Conservation (phyloP, 352 stramenopile species). For the Plasmopara muralis region DNA sequence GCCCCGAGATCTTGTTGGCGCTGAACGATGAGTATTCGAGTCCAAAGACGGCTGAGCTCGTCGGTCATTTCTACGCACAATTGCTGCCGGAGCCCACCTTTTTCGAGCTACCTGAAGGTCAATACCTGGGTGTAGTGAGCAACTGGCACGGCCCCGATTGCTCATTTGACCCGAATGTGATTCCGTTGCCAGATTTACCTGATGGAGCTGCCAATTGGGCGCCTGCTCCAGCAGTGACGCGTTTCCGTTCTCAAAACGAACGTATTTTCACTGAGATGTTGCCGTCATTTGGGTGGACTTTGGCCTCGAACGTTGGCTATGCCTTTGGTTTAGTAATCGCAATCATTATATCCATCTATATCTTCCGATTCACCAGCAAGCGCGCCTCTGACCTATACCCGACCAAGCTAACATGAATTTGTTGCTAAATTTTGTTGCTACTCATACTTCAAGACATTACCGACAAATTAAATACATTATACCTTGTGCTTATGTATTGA, state of each 20-base stretch:
- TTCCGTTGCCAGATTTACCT: slow-evolving; percentile 29
- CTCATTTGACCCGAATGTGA: slow-evolving; percentile 43
- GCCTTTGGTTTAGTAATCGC: slow-evolving; percentile 41
- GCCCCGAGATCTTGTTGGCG: slow-evolving; percentile 53
- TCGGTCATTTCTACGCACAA: slow-evolving; percentile 4
- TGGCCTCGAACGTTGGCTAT: slow-evolving; percentile 39
- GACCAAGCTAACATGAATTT: slow-evolving; percentile 30
- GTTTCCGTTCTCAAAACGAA: slow-evolving; percentile 27
- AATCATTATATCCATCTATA: slow-evolving; percentile 43
- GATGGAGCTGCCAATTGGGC: slow-evolving; percentile 12
- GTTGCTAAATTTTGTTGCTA: background rate
- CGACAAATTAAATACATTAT: no score
- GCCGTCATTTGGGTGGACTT: slow-evolving; percentile 22
- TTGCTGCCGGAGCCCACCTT: slow-evolving; percentile 44
- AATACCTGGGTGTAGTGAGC: slow-evolving; percentile 46
- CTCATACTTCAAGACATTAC: no score
- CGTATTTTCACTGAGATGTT: slow-evolving; percentile 32
- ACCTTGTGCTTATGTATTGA: no score
- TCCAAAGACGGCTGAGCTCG: slow-evolving; percentile 24
- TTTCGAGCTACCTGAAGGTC: slow-evolving; percentile 56
- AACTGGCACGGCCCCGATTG: slow-evolving; percentile 71
- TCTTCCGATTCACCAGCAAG: slow-evolving; percentile 53
- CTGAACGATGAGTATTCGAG: slow-evolving; percentile 78
- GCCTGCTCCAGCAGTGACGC: slow-evolving; percentile 15
- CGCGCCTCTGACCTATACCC: slow-evolving; percentile 13